Conservation (phyloP, 1,284 basidiomycete species). For the Sanguinoderma infundibulare region DNA sequence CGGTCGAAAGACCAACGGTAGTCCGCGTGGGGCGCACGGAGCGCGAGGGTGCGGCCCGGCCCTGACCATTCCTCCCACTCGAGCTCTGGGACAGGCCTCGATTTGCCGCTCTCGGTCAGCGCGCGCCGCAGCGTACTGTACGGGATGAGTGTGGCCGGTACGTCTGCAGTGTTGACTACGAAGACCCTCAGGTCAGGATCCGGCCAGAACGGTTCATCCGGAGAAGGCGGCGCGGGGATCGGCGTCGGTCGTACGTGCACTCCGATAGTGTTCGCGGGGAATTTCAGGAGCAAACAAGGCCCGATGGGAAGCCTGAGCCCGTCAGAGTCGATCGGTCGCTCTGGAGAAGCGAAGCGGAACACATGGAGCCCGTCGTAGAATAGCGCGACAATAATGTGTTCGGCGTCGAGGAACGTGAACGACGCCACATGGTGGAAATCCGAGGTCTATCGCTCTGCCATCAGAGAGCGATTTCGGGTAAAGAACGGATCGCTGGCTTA, state of each 20-base stretch:
- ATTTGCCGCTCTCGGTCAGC: not conserved
- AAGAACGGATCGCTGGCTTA: not conserved
- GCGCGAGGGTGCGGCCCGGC: too few relatives aligned
- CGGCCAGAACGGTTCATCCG: not conserved
- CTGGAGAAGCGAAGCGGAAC: not conserved
- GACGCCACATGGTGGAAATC: not conserved
- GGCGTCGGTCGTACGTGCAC: too few relatives aligned
- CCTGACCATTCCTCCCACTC: too few relatives aligned
- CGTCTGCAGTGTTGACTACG: not conserved
- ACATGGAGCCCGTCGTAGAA: not conserved
- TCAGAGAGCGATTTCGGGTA: not conserved
- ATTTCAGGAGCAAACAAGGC: too few relatives aligned
- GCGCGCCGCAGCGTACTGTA: not conserved
- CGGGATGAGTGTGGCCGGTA: not conserved
- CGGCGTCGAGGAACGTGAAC: not conserved
- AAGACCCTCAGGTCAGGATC: not conserved
- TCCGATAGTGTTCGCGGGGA: too few relatives aligned
- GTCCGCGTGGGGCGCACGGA: not conserved
- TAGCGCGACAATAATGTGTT: not conserved
- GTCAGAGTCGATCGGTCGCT: not conserved
- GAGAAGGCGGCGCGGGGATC: not conserved
- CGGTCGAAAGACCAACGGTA: not conserved
- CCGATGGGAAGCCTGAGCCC: too few relatives aligned
- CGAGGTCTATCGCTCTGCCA: not conserved
- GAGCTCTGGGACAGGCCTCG: too few relatives aligned